Evolutionary conservation across 306 rosid species (phyloP).

Genomic region (Vigna radiata): DNA sequence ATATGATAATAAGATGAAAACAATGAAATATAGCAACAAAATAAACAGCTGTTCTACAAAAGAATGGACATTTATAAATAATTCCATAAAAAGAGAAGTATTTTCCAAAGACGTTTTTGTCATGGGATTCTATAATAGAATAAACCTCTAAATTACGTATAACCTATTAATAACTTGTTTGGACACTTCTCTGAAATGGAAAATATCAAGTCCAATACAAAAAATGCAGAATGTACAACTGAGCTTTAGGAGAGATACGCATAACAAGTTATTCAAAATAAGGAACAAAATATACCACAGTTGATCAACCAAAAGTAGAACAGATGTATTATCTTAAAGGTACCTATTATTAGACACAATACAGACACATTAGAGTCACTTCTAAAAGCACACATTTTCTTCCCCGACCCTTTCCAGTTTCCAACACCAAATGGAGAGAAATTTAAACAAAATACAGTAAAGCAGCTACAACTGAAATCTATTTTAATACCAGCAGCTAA

Average conservation of each 20-base stretch:
- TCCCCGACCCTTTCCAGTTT: background rate
- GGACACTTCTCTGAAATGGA: background rate
- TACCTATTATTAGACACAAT: background rate
- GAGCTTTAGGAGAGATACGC: background rate
- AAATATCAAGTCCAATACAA: background rate
- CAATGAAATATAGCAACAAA: constrained; percentile 18
- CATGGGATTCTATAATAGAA: constrained; percentile 1
- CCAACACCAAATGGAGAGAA: constrained; percentile 29
- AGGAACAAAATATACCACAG: background rate
- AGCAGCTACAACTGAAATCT: background rate
- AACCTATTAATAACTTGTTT: constrained; percentile 18
- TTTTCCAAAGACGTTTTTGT: background rate
- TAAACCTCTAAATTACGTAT: constrained; percentile 13
- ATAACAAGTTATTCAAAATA: background rate
- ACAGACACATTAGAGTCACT: constrained; percentile 7
- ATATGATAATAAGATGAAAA: constrained; percentile 15
- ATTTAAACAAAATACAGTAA: constrained; percentile 12
- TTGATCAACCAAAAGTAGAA: constrained; percentile 8
- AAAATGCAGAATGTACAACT: background rate
- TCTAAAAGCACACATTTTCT: background rate
- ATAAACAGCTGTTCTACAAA: constrained; percentile 13
- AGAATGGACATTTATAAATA: constrained; percentile 14
- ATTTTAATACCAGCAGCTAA: background rate
- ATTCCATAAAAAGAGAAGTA: background rate
- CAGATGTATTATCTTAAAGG: constrained; percentile 6